A percentile compares a stretch with the other conserved stretches of the same genome.
Conservation (phyloP, 164 flowering plant species). For the Tetracentron sinense region DNA sequence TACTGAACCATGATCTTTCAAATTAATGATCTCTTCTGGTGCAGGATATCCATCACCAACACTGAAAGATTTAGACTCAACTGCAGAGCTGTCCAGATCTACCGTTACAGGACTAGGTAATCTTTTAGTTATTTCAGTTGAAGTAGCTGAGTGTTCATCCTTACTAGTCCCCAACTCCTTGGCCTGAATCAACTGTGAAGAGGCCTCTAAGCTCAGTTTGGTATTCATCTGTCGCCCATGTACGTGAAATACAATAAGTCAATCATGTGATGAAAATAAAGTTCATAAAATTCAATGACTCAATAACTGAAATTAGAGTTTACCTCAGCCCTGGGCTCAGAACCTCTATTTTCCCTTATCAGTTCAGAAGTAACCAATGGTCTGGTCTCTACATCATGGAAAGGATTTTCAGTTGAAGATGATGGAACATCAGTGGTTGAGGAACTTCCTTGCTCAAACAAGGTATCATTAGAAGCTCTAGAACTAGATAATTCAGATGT, state of each 20-base stretch:
- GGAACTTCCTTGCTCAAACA: conserved; percentile 33
- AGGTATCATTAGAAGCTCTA: conserved; percentile 23
- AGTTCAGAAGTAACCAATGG: conserved; percentile 17
- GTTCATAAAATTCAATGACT: neutral
- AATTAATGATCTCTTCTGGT: conserved; percentile 14
- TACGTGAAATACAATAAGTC: neutral
- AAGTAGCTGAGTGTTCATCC: conserved; percentile 22
- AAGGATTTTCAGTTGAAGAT: conserved; percentile 19
- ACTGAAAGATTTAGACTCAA: conserved; percentile 14
- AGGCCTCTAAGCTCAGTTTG: conserved; percentile 9
- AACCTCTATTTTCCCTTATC: conserved; percentile 17
- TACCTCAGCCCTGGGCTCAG: conserved; percentile 25
- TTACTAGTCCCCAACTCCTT: conserved; percentile 11
- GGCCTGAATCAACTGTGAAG: conserved; percentile 16
- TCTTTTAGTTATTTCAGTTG: conserved; percentile 13
- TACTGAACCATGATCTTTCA: conserved; percentile 16
- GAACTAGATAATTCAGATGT: conserved; percentile 33
- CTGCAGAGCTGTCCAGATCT: conserved; percentile 9
- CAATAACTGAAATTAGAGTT: neutral
- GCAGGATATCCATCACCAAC: conserved; percentile 14
- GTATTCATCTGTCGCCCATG: conserved; percentile 7
- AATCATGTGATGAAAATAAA: neutral
- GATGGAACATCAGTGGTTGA: conserved; percentile 23
- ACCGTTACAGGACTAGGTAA: conserved; percentile 6
- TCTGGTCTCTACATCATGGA: conserved; percentile 21